Evolutionary conservation across 1,284 basidiomycete species (phyloP), one percentile per base, ranked within the genome.

Genomic region (Pseudozyma sp.): DNA sequence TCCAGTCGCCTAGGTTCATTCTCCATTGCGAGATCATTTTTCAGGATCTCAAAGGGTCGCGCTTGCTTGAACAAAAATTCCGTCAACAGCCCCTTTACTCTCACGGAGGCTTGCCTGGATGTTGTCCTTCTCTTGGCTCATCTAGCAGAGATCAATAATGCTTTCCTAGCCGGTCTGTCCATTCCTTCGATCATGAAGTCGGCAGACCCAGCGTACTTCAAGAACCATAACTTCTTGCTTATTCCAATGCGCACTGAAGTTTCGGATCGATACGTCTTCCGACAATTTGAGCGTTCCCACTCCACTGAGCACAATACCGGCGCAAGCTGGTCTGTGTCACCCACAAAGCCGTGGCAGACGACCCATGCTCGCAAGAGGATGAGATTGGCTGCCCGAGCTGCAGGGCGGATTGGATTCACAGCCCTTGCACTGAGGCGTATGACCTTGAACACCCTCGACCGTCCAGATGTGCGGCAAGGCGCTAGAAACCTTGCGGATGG

Each of bases 71-170:
- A 9, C 14, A 14, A 9, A 57, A 50, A 19, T 56, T 40, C 35
- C 44, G 54, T 13, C 19, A 47, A 14, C 54, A 47, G 55, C 36
- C 55, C 14, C 38, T 50, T 10, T 57, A 42, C 55, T 38, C 36
- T 16, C 34, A 16, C 14, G 47, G 55, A 57, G 21, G 14, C 25
- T n/a, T 42, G 45, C n/a, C 21, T 57, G 19, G 39, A 49, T 19
- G 13, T 47, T 0, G 45, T 39, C 14, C 54, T 56, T n/a, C 43
- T 56, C 21, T 31, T 56, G 18, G 54, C 54, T 13, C 12, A 48
- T 34, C 36, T 48, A 10, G 54, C 54, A 9, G 54, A 56, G 11
- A 14, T 25, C 7, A 36, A 56, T n/a, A 16, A 39, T 9, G 54
- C 34, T 13, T 56, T 56, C 19, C 18, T 35, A 11, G 10, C 44